A percentile compares a stretch with the other conserved stretches of the same genome.
Evolutionary conservation across 2,329 filamentous ascomycete species (phyloP).

Genomic region (Samsoniella hepiali): DNA sequence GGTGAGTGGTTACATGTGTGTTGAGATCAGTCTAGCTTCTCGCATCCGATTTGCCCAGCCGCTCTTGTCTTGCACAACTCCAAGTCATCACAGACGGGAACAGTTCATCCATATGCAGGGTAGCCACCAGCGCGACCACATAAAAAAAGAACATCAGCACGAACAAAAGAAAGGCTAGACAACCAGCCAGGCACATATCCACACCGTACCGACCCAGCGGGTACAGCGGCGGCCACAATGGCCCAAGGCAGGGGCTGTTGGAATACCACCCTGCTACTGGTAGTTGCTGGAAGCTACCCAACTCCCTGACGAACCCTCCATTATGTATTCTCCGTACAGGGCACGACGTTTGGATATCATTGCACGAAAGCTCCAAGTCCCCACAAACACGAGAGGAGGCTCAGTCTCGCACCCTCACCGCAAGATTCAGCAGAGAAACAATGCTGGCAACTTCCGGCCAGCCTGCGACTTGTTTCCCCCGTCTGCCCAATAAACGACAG

Average conservation of each 20-base stretch:
- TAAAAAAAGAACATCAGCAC: background rate
- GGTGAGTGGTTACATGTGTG: background rate
- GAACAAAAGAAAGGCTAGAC: background rate
- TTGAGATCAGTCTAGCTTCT: background rate
- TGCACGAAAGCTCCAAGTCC: background rate
- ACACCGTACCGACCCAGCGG: background rate
- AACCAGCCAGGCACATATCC: background rate
- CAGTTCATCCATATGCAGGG: background rate
- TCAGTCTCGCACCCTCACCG: slow-evolving; percentile 1
- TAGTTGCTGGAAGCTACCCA: no score
- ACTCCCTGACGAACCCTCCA: background rate
- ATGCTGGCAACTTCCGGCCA: background rate
- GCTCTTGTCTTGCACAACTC: background rate
- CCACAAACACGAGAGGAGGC: slow-evolving; percentile 4
- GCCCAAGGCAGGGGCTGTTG: background rate
- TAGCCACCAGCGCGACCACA: background rate
- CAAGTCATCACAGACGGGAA: no score
- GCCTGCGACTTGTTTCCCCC: background rate
- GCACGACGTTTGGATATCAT: background rate
- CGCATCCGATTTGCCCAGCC: background rate
- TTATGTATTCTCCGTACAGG: no score
- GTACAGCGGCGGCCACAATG: background rate
- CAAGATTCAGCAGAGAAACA: slow-evolving; percentile 10
- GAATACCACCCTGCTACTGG: background rate
- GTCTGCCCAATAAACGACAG: slow-evolving; percentile 7